These are phyloP conservation scores for Zea luxurians DNA, from an alignment of 176 grass and related monocot genomes.

Conservation along the genomic window DNA sequence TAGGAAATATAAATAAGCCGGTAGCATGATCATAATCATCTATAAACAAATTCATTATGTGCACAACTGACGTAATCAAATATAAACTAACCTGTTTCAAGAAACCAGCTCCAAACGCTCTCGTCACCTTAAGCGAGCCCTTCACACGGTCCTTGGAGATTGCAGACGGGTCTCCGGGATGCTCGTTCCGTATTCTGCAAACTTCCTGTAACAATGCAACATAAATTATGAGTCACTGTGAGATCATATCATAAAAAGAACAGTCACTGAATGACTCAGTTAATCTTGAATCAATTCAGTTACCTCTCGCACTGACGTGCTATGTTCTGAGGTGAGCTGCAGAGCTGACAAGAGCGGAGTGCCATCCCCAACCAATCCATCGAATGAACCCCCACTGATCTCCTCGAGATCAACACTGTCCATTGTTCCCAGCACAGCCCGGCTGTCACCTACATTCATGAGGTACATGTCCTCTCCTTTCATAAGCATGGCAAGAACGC, in stretches of 20 bases:
- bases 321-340: too few relatives aligned
- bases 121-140: too few relatives aligned
- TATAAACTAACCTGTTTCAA: slow-evolving; percentile 80
- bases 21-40: neutral
- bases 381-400: too few relatives aligned
- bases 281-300: neutral
- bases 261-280: neutral
- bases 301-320: too few relatives aligned
- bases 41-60: neutral
- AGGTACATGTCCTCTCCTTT: slow-evolving; percentile 95
- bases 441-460: slow-evolving; percentile 45
- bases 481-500: slow-evolving; percentile 79
- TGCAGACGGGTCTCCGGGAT: slow-evolving; percentile 70
- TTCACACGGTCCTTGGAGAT: too few relatives aligned
- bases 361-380: too few relatives aligned
- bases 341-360: too few relatives aligned
- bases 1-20: too few relatives aligned
- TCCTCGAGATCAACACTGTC: too few relatives aligned
- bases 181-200: slow-evolving; percentile 77
- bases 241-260: slow-evolving; percentile 9
- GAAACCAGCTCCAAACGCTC: slow-evolving; percentile 62
- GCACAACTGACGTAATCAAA: slow-evolving; percentile 19
- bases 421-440: too few relatives aligned
- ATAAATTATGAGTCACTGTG: neutral
- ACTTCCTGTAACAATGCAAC: slow-evolving; percentile 61